Evolutionary conservation across 768 basidiomycete genomes (phyloP).

Genomic region (Termitomyces sp.): DNA sequence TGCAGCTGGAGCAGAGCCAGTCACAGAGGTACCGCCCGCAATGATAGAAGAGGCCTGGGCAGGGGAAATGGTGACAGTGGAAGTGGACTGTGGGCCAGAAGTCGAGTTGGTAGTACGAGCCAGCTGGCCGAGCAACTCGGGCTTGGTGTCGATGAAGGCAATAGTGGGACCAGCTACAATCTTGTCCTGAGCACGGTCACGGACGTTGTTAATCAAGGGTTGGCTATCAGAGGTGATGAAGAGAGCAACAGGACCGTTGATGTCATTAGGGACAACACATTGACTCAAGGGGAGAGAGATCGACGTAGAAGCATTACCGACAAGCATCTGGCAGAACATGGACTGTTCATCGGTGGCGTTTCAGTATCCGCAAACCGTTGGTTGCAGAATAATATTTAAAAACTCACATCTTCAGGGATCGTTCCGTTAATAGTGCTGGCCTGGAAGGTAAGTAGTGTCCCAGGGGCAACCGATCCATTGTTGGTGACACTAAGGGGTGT

Average conservation of each 20-base stretch:
- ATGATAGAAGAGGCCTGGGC: constrained; percentile 21
- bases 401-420: constrained; percentile 34
- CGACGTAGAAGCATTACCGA: constrained; percentile 52
- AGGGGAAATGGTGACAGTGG: constrained; percentile 16
- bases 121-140: constrained; percentile 45
- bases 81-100: constrained; percentile 2
- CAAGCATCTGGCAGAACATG: constrained; percentile 71
- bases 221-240: constrained; percentile 60
- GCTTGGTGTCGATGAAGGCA: constrained; percentile 56
- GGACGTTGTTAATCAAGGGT: constrained; percentile 58
- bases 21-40: constrained; percentile 20
- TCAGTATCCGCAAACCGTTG: not conserved
- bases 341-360: constrained; percentile 25
- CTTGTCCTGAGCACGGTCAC: constrained; percentile 44
- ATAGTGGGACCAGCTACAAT: constrained; percentile 70
- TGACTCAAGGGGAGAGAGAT: constrained; percentile 51
- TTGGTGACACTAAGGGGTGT: constrained; percentile 58
- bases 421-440: constrained; percentile 50
- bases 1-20: not conserved
- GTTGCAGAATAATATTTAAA: not conserved
- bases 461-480: constrained; percentile 47
- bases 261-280: constrained; percentile 58
- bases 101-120: constrained; percentile 22
- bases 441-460: constrained; percentile 58
- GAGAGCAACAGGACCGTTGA: constrained; percentile 73